Percentiles rank a stretch among this genome's conserved stretches.
These are phyloP conservation scores for Anethum foeniculum DNA, from an alignment of 140 eudicot genomes.

Conservation along the genomic window DNA sequence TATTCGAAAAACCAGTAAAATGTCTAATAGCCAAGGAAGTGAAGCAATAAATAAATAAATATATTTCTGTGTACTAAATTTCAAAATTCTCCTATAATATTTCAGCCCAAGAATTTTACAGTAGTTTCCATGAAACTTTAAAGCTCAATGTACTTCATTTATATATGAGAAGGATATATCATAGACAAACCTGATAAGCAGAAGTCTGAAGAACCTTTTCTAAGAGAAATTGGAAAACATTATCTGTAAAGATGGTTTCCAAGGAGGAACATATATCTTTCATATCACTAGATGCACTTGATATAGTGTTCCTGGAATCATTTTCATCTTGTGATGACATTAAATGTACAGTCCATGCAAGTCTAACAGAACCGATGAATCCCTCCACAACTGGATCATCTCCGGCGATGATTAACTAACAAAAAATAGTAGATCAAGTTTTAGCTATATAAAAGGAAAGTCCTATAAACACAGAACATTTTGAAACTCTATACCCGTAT, in stretches of 20 bases:
- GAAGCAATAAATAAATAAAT: background rate
- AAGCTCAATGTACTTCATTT: background rate
- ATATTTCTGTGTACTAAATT: background rate
- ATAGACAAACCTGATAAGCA: slow-evolving; percentile 74
- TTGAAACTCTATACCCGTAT: background rate
- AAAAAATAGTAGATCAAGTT: slow-evolving; percentile 13
- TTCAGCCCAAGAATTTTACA: background rate
- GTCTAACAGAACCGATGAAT: slow-evolving; percentile 73
- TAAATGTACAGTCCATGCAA: slow-evolving; percentile 92
- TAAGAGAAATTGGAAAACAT: slow-evolving; percentile 78
- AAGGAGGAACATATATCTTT: slow-evolving; percentile 59
- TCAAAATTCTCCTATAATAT: background rate
- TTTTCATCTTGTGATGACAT: slow-evolving; percentile 59
- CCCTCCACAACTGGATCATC: slow-evolving; percentile 73
- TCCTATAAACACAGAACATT: background rate
- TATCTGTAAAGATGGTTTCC: slow-evolving; percentile 70
- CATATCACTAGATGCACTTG: slow-evolving; percentile 36
- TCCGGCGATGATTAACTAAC: slow-evolving; percentile 57
- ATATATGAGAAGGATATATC: background rate
- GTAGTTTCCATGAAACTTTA: too few relatives aligned
- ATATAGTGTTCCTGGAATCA: slow-evolving; percentile 41
- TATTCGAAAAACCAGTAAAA: background rate
- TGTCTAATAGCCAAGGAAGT: background rate
- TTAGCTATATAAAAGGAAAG: background rate
- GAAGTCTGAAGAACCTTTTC: slow-evolving; percentile 73